Percentiles rank a stretch among this genome's conserved stretches.
Conservation (phyloP, 768 basidiomycete genomes). For the Lepiota subincarnata region DNA sequence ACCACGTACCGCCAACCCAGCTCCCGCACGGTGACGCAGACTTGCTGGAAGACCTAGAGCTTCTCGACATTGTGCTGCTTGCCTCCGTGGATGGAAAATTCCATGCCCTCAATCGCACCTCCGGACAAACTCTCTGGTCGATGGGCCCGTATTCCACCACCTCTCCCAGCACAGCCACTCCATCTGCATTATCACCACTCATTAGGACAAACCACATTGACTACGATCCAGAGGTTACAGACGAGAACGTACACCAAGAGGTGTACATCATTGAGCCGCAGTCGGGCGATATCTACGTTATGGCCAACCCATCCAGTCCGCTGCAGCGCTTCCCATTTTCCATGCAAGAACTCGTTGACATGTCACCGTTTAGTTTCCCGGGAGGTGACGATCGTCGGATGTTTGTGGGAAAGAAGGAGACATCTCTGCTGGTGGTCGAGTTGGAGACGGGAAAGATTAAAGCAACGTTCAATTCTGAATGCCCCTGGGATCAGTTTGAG, state of each 20-base stretch:
- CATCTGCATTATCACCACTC: constrained; percentile 64
- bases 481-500: constrained; percentile 70
- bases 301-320: constrained; percentile 60
- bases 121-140: constrained; percentile 84
- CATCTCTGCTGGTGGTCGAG: constrained; percentile 70
- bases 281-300: constrained; percentile 89
- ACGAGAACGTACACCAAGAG: constrained; percentile 53
- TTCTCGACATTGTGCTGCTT: constrained; percentile 82
- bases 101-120: constrained; percentile 87
- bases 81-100: constrained; percentile 94
- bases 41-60: constrained; percentile 45
- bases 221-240: constrained; percentile 52
- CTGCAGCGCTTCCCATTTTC: constrained; percentile 88
- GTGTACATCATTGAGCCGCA: constrained; percentile 94
- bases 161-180: constrained; percentile 26
- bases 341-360: constrained; percentile 88
- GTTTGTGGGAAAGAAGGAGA: constrained; percentile 91
- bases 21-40: constrained; percentile 6
- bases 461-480: constrained; percentile 69
- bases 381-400: constrained; percentile 61
- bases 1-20: not conserved
- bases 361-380: constrained; percentile 77
- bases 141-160: constrained; percentile 60
- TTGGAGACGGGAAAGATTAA: constrained; percentile 79
- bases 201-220: constrained; percentile 66